Percentiles rank a stretch among this genome's conserved stretches.
These are phyloP conservation scores for Leccinum uliginosum DNA, from an alignment of 768 basidiomycete genomes.

Conservation along the genomic window DNA sequence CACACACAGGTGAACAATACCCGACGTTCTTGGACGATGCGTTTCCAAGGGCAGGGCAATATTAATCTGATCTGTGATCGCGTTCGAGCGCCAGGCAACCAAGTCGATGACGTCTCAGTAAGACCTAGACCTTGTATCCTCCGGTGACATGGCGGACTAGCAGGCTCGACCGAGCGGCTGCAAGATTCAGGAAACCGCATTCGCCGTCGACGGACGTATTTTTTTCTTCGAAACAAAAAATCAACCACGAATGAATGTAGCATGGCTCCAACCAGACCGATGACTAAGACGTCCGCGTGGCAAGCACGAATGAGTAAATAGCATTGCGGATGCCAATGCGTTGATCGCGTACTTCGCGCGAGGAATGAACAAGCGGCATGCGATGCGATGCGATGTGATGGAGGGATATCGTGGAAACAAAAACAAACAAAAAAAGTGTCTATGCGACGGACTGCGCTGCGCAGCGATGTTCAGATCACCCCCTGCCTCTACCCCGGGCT, in stretches of 20 bases:
- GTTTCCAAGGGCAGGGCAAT: slow-evolving; percentile 2
- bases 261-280: background rate
- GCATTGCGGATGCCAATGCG: background rate
- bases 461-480: slow-evolving; percentile 11
- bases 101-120: background rate
- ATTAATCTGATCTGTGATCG: background rate
- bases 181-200: background rate
- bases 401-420: background rate
- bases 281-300: background rate
- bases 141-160: background rate
- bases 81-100: background rate
- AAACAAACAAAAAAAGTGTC: background rate
- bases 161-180: background rate
- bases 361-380: background rate
- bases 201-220: background rate
- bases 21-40: background rate
- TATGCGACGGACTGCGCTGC: slow-evolving; percentile 1
- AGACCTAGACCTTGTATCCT: background rate
- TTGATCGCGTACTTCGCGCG: background rate
- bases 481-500: slow-evolving; percentile 31
- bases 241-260: background rate
- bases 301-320: background rate
- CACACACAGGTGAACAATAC: background rate
- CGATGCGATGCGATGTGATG: background rate
- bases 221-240: background rate